Evolutionary conservation across 306 rosid species (phyloP).

Genomic region (Cucurbita pepo): DNA sequence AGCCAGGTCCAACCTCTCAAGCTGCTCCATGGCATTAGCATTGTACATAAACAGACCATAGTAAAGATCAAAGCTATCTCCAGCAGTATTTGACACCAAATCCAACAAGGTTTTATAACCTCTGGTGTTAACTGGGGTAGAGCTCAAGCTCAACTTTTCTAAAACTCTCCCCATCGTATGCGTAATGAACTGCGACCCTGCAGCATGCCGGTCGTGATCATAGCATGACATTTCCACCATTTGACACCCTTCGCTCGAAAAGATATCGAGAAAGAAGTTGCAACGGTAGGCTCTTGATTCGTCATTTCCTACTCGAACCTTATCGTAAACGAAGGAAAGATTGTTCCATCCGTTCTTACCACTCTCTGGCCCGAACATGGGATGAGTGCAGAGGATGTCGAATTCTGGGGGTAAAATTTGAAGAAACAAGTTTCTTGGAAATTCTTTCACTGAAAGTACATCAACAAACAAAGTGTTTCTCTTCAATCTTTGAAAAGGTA

Average conservation of each 20-base stretch:
- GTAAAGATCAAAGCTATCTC: slow-evolving; percentile 84
- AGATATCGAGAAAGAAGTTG: slow-evolving; percentile 51
- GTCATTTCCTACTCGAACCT: slow-evolving; percentile 48
- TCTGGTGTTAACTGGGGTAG: slow-evolving; percentile 64
- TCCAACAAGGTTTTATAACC: slow-evolving; percentile 71
- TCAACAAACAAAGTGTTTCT: slow-evolving; percentile 81
- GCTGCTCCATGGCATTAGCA: slow-evolving; percentile 66
- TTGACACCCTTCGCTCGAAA: slow-evolving; percentile 60
- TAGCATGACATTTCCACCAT: slow-evolving; percentile 95
- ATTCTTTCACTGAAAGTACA: slow-evolving; percentile 85
- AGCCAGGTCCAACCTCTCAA: slow-evolving; percentile 45
- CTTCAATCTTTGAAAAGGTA: slow-evolving; percentile 65
- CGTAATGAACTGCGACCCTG: slow-evolving; percentile 82
- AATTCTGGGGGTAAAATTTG: slow-evolving; percentile 41
- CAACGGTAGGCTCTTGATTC: slow-evolving; percentile 48
- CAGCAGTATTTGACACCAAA: slow-evolving; percentile 68
- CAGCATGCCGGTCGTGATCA: slow-evolving; percentile 76
- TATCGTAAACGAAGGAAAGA: slow-evolving; percentile 62
- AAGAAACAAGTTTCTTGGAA: slow-evolving; percentile 66
- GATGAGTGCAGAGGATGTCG: slow-evolving; percentile 82
- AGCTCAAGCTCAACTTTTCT: slow-evolving; percentile 46
- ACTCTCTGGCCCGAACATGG: slow-evolving; percentile 97
- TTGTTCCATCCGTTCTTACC: slow-evolving; percentile 69
- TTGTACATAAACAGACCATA: slow-evolving; percentile 86
- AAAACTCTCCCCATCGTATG: slow-evolving; percentile 76